phyloP scores from a whole-genome alignment of 148 eudicot species.

The Camellia sinensis region DNA sequence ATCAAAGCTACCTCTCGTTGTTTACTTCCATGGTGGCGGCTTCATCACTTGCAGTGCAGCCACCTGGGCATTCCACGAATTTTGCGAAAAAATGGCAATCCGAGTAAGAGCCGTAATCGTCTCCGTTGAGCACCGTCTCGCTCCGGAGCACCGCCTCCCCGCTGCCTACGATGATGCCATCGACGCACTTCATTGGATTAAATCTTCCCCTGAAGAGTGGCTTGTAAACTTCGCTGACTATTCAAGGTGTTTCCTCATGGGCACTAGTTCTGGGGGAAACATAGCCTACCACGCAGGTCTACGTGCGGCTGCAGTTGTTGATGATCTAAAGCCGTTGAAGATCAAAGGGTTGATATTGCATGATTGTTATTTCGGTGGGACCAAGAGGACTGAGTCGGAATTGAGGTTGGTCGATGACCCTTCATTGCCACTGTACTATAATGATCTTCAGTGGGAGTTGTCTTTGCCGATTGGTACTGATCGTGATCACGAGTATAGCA shows the following conservation, averaged over 20 bases:
- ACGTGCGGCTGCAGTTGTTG: constrained; percentile 17
- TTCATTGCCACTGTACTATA: constrained; percentile 19
- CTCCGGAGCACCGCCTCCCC: constrained; percentile 64
- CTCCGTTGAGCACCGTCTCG: constrained; percentile 47
- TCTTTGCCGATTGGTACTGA: constrained; percentile 40
- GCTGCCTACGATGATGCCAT: constrained; percentile 52
- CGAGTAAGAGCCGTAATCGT: constrained; percentile 30
- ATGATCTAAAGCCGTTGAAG: constrained; percentile 36
- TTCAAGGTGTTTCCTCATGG: constrained; percentile 36
- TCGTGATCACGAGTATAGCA: constrained; percentile 45
- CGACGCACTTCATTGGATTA: constrained; percentile 42
- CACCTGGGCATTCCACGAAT: constrained; percentile 18
- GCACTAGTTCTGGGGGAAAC: constrained; percentile 57
- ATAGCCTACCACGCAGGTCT: constrained; percentile 48
- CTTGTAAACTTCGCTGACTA: constrained; percentile 33
- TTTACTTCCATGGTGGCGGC: constrained; percentile 56
- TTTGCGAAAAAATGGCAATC: constrained; percentile 27
- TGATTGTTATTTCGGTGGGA: constrained; percentile 49
- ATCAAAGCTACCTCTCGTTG: constrained; percentile 29
- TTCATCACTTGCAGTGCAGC: constrained; percentile 36
- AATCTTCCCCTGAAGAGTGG: constrained; percentile 36
- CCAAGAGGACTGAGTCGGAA: constrained; percentile 44
- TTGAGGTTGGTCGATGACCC: constrained; percentile 21
- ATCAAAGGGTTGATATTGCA: constrained; percentile 12
- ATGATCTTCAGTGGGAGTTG: constrained; percentile 41